Evolutionary conservation across 768 basidiomycete genomes (phyloP).

Genomic region (Naganishia onofrii): DNA sequence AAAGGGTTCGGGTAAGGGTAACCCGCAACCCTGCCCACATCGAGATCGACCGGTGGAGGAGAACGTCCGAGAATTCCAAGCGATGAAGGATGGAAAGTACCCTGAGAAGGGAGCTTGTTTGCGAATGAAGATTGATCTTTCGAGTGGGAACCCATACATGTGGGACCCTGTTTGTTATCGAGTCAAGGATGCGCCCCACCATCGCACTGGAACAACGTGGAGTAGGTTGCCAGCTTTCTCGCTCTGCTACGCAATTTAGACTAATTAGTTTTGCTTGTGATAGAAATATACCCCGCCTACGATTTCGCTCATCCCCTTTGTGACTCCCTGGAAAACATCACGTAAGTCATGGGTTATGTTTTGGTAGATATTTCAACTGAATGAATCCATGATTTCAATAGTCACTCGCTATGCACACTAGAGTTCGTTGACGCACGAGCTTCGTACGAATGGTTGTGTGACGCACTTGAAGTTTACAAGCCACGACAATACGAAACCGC

Average conservation of each 20-base stretch:
- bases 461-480: conserved; percentile 94
- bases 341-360: conserved; percentile 61
- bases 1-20: conserved; percentile 69
- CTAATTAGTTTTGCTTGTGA: not conserved
- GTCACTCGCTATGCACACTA: conserved; percentile 92
- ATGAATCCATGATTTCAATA: conserved; percentile 46
- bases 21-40: conserved; percentile 80
- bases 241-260: not conserved
- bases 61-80: conserved; percentile 80
- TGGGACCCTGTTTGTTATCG: conserved; percentile 98
- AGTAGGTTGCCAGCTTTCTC: conserved; percentile 51
- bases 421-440: conserved; percentile 94
- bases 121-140: conserved; percentile 94
- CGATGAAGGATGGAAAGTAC: conserved; percentile 87
- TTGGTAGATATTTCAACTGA: not conserved
- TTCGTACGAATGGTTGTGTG: conserved; percentile 99
- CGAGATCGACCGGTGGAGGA: conserved; percentile 80
- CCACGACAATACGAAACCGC: conserved; percentile 97
- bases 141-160: conserved; percentile 95
- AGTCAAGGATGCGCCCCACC: conserved; percentile 83
- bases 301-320: conserved; percentile 98
- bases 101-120: conserved; percentile 86
- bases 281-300: conserved; percentile 88
- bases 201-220: conserved; percentile 90
- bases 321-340: conserved; percentile 98